These are phyloP conservation scores for Diaporthe australafricana DNA, from an alignment of 2,329 filamentous ascomycete species.

Conservation along the genomic window DNA sequence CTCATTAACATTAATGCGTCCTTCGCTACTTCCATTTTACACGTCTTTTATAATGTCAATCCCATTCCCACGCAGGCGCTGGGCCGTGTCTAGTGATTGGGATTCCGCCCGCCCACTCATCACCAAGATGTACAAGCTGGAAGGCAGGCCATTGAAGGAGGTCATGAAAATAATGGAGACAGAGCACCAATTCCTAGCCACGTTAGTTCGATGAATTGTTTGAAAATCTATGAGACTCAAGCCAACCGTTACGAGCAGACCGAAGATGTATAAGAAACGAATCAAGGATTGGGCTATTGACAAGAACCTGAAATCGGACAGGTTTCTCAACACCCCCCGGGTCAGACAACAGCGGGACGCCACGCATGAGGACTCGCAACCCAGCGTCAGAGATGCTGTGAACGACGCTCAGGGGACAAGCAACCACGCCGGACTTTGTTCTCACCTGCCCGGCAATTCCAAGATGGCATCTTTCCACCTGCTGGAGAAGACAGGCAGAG, in stretches of 20 bases:
- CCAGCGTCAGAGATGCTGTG: background rate
- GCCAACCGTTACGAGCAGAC: background rate
- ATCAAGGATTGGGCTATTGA: slow-evolving; percentile 26
- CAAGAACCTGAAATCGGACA: slow-evolving; percentile 22
- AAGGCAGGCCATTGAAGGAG: slow-evolving; percentile 32
- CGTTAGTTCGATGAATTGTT: background rate
- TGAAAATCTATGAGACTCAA: background rate
- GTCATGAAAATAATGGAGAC: slow-evolving; percentile 32
- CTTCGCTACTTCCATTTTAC: background rate
- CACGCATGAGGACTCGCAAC: background rate
- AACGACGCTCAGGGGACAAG: background rate
- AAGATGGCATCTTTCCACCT: background rate
- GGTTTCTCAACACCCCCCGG: background rate
- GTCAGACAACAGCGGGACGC: background rate
- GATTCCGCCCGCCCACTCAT: slow-evolving; percentile 11
- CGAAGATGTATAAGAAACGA: slow-evolving; percentile 34
- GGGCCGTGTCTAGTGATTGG: slow-evolving; percentile 16
- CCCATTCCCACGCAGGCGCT: slow-evolving; percentile 15
- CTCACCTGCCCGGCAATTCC: background rate
- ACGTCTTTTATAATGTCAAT: background rate
- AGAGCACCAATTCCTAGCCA: slow-evolving; percentile 31
- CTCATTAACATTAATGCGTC: background rate
- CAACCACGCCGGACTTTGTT: background rate
- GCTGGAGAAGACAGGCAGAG: background rate
- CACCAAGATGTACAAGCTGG: slow-evolving; percentile 30